Conservation (phyloP, 164 flowering plant species). For the Umbilicus rupestris region DNA sequence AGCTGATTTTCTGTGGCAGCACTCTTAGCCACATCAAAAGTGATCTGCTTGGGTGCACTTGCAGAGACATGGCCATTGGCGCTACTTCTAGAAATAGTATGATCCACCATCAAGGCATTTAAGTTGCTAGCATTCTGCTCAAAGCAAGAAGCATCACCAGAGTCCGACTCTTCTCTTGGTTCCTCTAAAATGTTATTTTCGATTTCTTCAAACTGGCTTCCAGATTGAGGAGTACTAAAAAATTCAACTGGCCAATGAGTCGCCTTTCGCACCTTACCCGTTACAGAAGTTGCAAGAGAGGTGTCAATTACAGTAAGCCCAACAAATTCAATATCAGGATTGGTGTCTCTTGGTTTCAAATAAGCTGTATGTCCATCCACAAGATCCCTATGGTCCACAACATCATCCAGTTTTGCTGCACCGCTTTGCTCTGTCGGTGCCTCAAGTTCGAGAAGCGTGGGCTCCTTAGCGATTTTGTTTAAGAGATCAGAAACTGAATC, state of each 20-base stretch:
- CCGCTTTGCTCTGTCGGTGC: slow-evolving; percentile 13
- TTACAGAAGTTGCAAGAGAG: slow-evolving; percentile 18
- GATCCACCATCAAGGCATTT: slow-evolving; percentile 7
- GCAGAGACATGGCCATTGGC: slow-evolving; percentile 11
- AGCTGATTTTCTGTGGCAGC: slow-evolving; percentile 13
- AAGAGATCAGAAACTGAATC: slow-evolving; percentile 44
- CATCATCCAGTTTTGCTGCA: slow-evolving; percentile 23
- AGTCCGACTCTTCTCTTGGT: slow-evolving; percentile 17
- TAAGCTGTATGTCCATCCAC: slow-evolving; percentile 15
- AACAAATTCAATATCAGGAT: slow-evolving; percentile 13
- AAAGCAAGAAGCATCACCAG: slow-evolving; percentile 11
- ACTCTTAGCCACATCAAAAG: not conserved
- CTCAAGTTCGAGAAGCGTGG: slow-evolving; percentile 33
- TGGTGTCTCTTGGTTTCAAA: slow-evolving; percentile 23
- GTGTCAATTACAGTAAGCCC: slow-evolving; percentile 41
- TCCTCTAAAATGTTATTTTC: slow-evolving; percentile 24
- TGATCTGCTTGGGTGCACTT: slow-evolving; percentile 5
- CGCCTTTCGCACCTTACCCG: slow-evolving; percentile 21
- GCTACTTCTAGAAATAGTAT: not conserved
- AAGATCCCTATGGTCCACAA: slow-evolving; percentile 16
- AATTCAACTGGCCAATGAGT: slow-evolving; percentile 35
- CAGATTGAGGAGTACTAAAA: slow-evolving; percentile 4
- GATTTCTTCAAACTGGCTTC: slow-evolving; percentile 20
- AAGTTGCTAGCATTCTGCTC: slow-evolving; percentile 10
- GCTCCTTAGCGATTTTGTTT: slow-evolving; percentile 33